Evolutionary conservation across 1,284 basidiomycete species (phyloP).

Genomic region (Microbotryomycetes sp.): DNA sequence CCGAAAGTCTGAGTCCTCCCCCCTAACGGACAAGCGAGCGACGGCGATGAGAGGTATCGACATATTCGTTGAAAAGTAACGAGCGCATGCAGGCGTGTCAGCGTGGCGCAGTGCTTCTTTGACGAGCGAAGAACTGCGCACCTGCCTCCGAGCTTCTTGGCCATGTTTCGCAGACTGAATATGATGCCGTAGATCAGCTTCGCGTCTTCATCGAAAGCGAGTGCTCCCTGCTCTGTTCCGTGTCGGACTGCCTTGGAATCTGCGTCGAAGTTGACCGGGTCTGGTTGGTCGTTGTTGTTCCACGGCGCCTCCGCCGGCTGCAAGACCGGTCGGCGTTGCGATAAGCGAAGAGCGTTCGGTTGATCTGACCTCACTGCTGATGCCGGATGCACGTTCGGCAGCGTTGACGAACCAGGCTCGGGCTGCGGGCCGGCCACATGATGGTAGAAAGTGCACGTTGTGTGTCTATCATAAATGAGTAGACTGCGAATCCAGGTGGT

Average conservation of each 20-base stretch:
- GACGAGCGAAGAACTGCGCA: no score
- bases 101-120: no score
- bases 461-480: conserved; percentile 71
- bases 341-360: not conserved
- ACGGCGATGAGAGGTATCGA: not conserved
- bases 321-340: not conserved
- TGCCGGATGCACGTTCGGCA: conserved; percentile 53
- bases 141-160: conserved; percentile 62
- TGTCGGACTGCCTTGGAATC: not conserved
- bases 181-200: conserved; percentile 97
- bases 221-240: conserved; percentile 45
- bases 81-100: no score
- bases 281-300: no score
- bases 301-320: conserved; percentile 9
- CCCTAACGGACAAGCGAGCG: conserved; percentile 49
- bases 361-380: not conserved
- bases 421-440: not conserved
- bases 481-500: conserved; percentile 79
- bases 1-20: conserved; percentile 61
- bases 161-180: conserved; percentile 84
- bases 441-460: conserved; percentile 19
- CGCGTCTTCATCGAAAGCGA: conserved; percentile 93
- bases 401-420: conserved; percentile 50
- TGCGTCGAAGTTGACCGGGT: no score
- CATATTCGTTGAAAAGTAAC: not conserved